Conservation (phyloP, 257 asterid species). For the Vinca minor region DNA sequence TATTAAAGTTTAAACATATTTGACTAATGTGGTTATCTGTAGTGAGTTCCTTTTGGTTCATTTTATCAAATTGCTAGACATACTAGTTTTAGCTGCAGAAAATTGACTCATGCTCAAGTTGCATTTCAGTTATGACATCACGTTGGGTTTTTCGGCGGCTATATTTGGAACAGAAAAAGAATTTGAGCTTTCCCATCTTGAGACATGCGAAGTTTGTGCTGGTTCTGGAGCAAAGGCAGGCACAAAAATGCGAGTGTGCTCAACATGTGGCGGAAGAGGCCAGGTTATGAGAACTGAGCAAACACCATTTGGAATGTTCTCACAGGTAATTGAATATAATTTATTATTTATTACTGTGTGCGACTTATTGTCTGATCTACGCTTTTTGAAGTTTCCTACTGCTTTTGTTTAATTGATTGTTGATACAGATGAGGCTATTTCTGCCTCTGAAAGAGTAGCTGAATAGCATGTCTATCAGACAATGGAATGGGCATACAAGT, state of each 20-base stretch:
- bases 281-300: conserved; percentile 99
- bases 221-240: conserved; percentile 96
- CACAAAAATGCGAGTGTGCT: conserved; percentile 89
- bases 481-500: neutral
- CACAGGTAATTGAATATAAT: conserved; percentile 50
- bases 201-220: conserved; percentile 76
- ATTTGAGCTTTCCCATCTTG: conserved; percentile 86
- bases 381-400: neutral
- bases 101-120: conserved; percentile 25
- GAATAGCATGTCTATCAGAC: neutral
- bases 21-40: neutral
- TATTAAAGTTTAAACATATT: neutral
- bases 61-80: neutral
- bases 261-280: conserved; percentile 98
- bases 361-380: neutral
- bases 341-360: neutral
- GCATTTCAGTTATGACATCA: conserved; percentile 70
- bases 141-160: conserved; percentile 74
- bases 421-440: neutral
- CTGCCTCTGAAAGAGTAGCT: neutral
- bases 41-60: neutral
- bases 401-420: neutral
- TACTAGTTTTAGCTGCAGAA: neutral
- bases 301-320: conserved; percentile 98
- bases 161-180: conserved; percentile 96